Evolutionary conservation across 75 land plant genomes (phyloP).

Genomic region (Cunninghamia lanceolata): DNA sequence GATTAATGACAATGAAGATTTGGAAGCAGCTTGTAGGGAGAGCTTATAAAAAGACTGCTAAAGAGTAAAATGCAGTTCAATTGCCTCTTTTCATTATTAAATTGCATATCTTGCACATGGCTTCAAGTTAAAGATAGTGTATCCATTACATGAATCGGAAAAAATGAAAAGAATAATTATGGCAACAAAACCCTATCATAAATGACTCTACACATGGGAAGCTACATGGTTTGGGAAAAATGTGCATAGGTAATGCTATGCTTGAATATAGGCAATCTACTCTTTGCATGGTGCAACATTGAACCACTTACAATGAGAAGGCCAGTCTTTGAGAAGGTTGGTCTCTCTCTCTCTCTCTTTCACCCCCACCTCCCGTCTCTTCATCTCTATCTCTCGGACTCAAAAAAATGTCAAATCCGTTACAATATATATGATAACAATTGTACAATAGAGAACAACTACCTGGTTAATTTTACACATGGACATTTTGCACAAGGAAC

Average conservation of each 20-base stretch:
- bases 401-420: slow-evolving; percentile 1
- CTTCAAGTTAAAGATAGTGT: not conserved
- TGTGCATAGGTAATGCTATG: not conserved
- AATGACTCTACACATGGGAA: not conserved
- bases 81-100: slow-evolving; percentile 2
- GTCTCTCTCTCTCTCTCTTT: not conserved
- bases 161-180: not conserved
- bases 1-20: not conserved
- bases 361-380: not conserved
- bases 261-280: not conserved
- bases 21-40: not conserved
- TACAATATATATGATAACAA: not conserved
- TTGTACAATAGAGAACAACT: slow-evolving; percentile 6
- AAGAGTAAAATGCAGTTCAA: not conserved
- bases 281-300: not conserved
- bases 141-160: not conserved
- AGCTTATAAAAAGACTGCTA: not conserved
- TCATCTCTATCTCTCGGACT: not conserved
- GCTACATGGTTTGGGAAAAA: not conserved
- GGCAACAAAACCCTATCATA: not conserved
- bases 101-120: not conserved
- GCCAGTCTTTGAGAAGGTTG: not conserved
- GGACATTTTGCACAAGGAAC: slow-evolving; percentile 17
- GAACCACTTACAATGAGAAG: not conserved
- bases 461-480: slow-evolving; percentile 14